A percentile compares a stretch with the other conserved stretches of the same genome.
Conservation (phyloP, 2,329 filamentous ascomycete species). For the Ophiocordyceps robertsii region DNA sequence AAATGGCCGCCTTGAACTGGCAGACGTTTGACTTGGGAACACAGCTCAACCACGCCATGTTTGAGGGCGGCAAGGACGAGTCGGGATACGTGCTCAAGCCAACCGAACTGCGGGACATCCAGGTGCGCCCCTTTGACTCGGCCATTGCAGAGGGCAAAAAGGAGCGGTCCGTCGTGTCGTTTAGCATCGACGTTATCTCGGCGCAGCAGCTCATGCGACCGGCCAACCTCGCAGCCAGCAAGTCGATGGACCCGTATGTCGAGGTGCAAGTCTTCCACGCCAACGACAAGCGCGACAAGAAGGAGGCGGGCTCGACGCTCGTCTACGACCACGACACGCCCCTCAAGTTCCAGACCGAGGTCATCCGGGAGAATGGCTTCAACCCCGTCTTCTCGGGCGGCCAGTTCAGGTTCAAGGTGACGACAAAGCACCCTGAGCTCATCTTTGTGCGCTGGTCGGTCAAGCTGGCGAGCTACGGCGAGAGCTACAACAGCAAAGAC, state of each 20-base stretch:
- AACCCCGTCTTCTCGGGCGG: constrained; percentile 72
- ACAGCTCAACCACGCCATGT: constrained; percentile 97
- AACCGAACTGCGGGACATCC: constrained; percentile 62
- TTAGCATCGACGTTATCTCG: constrained; percentile 80
- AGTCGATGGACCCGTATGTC: constrained; percentile 80
- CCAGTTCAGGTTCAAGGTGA: constrained; percentile 65
- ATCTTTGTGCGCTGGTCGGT: constrained; percentile 92
- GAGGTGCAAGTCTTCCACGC: constrained; percentile 92
- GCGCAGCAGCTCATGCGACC: constrained; percentile 89
- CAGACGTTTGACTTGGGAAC: constrained; percentile 93
- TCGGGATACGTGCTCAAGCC: constrained; percentile 94
- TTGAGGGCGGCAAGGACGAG: constrained; percentile 72
- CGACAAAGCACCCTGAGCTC: constrained; percentile 87
- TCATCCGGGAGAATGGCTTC: constrained; percentile 81
- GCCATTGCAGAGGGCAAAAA: constrained; percentile 48
- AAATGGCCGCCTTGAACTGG: constrained; percentile 98
- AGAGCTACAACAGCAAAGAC: constrained; percentile 45
- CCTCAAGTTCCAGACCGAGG: constrained; percentile 64
- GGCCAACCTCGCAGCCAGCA: constrained; percentile 53
- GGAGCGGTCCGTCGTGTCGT: constrained; percentile 70
- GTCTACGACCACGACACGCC: constrained; percentile 39
- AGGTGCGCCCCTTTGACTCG: constrained; percentile 38
- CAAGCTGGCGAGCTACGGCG: constrained; percentile 69
- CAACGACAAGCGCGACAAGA: constrained; percentile 85
- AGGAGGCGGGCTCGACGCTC: constrained; percentile 51